Evolutionary conservation across 345 rosid genomes (phyloP).

Genomic region (Corymbia maculata): DNA sequence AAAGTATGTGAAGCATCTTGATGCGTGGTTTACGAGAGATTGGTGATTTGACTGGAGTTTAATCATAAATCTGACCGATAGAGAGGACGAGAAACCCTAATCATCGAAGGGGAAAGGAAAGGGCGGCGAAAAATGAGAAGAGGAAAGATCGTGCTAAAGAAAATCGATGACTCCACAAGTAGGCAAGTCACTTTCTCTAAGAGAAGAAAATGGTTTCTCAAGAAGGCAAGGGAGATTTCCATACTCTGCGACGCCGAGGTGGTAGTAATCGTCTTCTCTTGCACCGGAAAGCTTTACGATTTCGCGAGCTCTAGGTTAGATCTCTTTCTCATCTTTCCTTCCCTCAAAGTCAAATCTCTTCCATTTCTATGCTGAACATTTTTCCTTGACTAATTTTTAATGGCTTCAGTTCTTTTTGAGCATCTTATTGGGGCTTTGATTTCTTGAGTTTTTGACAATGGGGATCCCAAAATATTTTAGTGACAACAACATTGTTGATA

Average conservation of each 20-base stretch:
- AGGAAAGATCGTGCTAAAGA: background rate
- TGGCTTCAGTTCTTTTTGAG: too few species aligned
- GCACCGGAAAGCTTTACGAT: background rate
- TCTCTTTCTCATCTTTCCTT: background rate
- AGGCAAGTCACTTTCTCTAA: constrained; percentile 4
- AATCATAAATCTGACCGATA: background rate
- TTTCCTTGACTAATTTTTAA: background rate
- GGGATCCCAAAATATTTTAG: too few species aligned
- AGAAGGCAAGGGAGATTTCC: constrained; percentile 6
- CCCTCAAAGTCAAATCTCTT: background rate
- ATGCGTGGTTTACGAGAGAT: background rate
- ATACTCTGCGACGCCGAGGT: background rate
- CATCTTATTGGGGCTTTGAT: background rate
- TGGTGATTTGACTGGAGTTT: background rate
- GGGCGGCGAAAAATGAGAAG: background rate
- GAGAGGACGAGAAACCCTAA: background rate
- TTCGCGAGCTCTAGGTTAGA: background rate
- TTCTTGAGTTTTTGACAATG: too few species aligned
- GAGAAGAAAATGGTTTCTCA: constrained; percentile 3
- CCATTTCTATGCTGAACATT: background rate
- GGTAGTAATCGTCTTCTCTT: background rate
- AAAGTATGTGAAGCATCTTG: background rate
- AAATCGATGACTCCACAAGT: background rate
- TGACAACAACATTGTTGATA: too few species aligned
- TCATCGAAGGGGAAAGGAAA: background rate